Conservation (phyloP, 805 yeast genomes). For the Saccharomycopsis vini region DNA sequence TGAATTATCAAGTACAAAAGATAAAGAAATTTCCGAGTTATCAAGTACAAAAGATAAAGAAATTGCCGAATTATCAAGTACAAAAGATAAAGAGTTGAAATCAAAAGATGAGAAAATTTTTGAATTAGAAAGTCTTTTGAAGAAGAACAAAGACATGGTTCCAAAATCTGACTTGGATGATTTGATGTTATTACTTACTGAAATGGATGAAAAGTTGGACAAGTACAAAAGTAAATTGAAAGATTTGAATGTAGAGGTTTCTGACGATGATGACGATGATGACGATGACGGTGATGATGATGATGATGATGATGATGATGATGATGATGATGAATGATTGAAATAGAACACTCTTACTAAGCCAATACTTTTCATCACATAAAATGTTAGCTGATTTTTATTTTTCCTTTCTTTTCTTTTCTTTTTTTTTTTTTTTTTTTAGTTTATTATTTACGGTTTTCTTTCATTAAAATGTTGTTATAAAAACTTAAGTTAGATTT, state of each 20-base stretch:
- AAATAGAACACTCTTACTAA: background rate
- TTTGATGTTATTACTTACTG: slow-evolving; percentile 52
- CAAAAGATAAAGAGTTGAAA: background rate
- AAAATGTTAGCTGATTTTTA: background rate
- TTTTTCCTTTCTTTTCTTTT: too few species aligned
- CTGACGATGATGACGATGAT: slow-evolving; percentile 30
- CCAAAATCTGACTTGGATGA: slow-evolving; percentile 51
- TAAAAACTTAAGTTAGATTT: too few species aligned
- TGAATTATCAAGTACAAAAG: background rate
- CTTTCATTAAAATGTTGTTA: too few species aligned
- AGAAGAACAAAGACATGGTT: slow-evolving; percentile 22
- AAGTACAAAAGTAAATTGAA: slow-evolving; percentile 39
- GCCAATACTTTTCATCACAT: background rate
- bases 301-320: slow-evolving; percentile 22
- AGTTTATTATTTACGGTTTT: too few species aligned
- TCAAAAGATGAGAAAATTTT: background rate
- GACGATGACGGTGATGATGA: slow-evolving; percentile 50
- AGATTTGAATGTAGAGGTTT: slow-evolving; percentile 37
- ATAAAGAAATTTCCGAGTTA: background rate
- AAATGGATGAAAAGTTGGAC: slow-evolving; percentile 47
- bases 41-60: background rate
- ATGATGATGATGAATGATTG: background rate
- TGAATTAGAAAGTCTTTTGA: background rate
- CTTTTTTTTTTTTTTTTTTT: too few species aligned
- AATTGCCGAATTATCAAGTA: slow-evolving; percentile 1